Base-by-base conservation (phyloP, 768 basidiomycete genomes). In the Boletus rufocinnamomeus region DNA sequence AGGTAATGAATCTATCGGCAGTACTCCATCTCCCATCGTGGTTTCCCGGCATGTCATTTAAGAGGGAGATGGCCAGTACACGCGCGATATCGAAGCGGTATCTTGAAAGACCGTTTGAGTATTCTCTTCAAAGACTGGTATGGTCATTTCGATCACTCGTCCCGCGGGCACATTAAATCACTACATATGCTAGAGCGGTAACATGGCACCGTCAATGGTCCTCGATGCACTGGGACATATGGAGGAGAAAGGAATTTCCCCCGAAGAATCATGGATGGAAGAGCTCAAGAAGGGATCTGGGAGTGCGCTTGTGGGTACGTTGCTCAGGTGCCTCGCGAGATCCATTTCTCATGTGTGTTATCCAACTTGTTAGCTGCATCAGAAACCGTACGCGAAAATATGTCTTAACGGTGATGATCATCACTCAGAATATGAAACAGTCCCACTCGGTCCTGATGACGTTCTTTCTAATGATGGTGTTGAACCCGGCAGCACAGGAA, bases 391-490 rank as follows among this genome's bases (percentile, higher is more conserved):
- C 6, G 56, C 38, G 40, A 25, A 7, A 32, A 1, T 8, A 19
- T 32, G 7, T 4, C 1, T n/a, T 9, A 10, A 27, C 8, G n/a
- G 1, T 17, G 6, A 37, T 4, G 8, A 23, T 56, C 0, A 11
- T 25, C 9, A 28, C 6, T n/a, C 6, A 40, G 1, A 4, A 2
- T 21, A 17, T 23, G 4, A 34, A 43, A 50, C 9, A 64, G 58
- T 64, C 58, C 0, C 4, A 38, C 6, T 5, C 48, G 2, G 11
- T 19, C 4, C 11, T 65, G 19, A 58, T 60, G 58, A 19, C 30
- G 0, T 65, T 65, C n/a, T 58, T 65, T 21, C 28, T 62, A 0
- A 41, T 61, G 56, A 61, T 65, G 56, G n/a, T 55, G 10, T 3
- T 64, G 40, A 25, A 57, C 14, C 55, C 25, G 1, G 46, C 16